Conservation (phyloP, 176 grass and related monocot species). For the Eragrostis nindensis region DNA sequence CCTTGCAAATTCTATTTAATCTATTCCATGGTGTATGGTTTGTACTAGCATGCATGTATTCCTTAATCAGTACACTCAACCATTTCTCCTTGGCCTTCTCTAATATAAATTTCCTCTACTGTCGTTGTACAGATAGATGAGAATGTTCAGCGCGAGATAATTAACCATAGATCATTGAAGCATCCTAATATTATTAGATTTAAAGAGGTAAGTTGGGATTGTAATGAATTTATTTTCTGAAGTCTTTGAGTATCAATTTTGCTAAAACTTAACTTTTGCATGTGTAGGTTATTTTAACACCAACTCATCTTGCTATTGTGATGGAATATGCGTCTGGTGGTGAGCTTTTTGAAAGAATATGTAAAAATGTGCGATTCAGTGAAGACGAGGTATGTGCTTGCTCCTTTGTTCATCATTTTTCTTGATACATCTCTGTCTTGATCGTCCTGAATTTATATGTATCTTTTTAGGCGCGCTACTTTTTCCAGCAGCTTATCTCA, state of each 20-base stretch:
- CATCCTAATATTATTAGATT: constrained; percentile 99
- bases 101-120: constrained; percentile 43
- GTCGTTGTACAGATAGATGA: constrained; percentile 85
- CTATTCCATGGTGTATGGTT: constrained; percentile 5
- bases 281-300: constrained; percentile 93
- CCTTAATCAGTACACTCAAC: constrained; percentile 1
- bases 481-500: constrained; percentile 98
- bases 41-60: neutral
- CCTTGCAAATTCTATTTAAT: constrained; percentile 4
- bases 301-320: constrained; percentile 99
- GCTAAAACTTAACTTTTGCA: constrained; percentile 1
- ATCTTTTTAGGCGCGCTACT: constrained; percentile 81
- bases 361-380: constrained; percentile 87
- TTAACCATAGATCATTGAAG: constrained; percentile 97
- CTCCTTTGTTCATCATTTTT: constrained; percentile 31
- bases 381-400: constrained; percentile 85
- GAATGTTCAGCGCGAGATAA: constrained; percentile 99
- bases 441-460: neutral
- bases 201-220: constrained; percentile 75
- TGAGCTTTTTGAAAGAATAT: constrained; percentile 94
- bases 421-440: constrained; percentile 16
- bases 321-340: constrained; percentile 99
- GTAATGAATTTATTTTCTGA: constrained; percentile 1
- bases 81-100: constrained; percentile 11
- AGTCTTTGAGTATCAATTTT: neutral